Evolutionary conservation across 148 eudicot genomes (phyloP).

Genomic region (Tetragonia tetragonoides): DNA sequence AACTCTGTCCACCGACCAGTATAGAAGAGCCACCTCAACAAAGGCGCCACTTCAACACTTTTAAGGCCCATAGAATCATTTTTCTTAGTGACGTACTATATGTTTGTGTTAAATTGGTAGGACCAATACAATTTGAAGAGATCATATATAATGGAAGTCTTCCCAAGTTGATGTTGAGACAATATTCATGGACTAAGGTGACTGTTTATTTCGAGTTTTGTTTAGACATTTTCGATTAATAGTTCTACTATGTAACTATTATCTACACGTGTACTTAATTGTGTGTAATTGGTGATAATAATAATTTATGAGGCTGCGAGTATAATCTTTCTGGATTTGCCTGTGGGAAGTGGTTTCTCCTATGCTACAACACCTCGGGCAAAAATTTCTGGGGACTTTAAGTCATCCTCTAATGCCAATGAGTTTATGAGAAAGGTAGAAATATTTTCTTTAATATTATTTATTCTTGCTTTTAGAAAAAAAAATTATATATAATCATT

Average conservation of each 20-base stretch:
- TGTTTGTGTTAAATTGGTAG: conserved; percentile 19
- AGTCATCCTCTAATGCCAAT: conserved; percentile 28
- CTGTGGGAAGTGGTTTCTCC: conserved; percentile 53
- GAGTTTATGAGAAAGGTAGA: conserved; percentile 49
- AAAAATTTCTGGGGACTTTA: conserved; percentile 32
- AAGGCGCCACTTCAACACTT: too few relatives aligned
- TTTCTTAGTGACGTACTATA: too few relatives aligned
- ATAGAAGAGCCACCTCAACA: too few relatives aligned
- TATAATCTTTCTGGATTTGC: conserved; percentile 46
- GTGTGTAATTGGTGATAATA: neutral
- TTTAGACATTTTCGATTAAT: too few relatives aligned
- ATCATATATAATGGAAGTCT: conserved; percentile 27
- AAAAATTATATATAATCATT: too few relatives aligned
- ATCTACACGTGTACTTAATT: too few relatives aligned
- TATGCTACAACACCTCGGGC: conserved; percentile 40
- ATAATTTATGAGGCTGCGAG: conserved; percentile 30
- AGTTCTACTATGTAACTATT: too few relatives aligned
- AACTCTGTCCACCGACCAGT: too few relatives aligned
- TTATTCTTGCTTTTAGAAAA: too few relatives aligned
- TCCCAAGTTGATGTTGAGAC: conserved; percentile 36
- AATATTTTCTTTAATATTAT: neutral
- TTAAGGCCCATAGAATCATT: too few relatives aligned
- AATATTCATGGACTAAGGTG: conserved; percentile 63
- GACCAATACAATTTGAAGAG: conserved; percentile 43
- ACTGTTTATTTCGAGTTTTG: too few relatives aligned